phyloP scores from a whole-genome alignment of 345 rosid species.

The Streptanthus diversifolius region DNA sequence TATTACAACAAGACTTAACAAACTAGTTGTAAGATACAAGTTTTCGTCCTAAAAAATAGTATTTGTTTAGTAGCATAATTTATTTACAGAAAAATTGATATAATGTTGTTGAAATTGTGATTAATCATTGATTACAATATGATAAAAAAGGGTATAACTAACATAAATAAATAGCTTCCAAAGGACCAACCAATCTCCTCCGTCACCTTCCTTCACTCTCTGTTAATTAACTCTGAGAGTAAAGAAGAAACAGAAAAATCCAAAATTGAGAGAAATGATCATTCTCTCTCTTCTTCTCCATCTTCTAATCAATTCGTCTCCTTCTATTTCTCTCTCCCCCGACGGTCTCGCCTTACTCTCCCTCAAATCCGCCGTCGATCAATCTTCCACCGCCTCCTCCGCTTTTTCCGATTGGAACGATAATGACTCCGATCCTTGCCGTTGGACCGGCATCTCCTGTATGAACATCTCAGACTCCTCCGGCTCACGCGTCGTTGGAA shows the following conservation, averaged over 20 bases:
- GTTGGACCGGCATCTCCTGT: conserved; percentile 89
- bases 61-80: not conserved
- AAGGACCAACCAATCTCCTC: conserved; percentile 5
- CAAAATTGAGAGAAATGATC: conserved; percentile 3
- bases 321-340: conserved; percentile 54
- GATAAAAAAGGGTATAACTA: conserved; percentile 19
- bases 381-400: conserved; percentile 32
- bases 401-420: conserved; percentile 84
- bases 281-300: conserved; percentile 24
- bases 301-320: conserved; percentile 1
- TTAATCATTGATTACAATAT: conserved; percentile 6
- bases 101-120: not conserved
- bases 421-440: conserved; percentile 70
- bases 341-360: conserved; percentile 92
- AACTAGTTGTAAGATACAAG: not conserved
- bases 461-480: conserved; percentile 57
- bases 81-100: not conserved
- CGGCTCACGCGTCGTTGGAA: conserved; percentile 69
- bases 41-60: not conserved
- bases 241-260: not conserved
- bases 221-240: not conserved
- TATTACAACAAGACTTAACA: not conserved
- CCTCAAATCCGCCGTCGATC: conserved; percentile 79
- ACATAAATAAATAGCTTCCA: conserved; percentile 28
- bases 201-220: conserved; percentile 5